Evolutionary conservation across 169 alveolate genomes (phyloP).

Genomic region (Cryptosporidium sp.): DNA sequence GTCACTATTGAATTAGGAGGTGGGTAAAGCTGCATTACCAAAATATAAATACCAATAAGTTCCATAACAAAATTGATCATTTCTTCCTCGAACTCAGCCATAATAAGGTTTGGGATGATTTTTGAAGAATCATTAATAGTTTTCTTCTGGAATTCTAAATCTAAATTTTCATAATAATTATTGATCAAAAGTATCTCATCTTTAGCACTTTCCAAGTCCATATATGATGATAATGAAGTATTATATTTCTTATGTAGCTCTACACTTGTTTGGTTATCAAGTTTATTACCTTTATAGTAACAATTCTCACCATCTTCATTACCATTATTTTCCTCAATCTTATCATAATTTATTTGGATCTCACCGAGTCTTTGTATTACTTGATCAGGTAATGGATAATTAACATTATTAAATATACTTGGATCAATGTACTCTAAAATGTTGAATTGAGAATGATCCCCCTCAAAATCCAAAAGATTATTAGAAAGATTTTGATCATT

Average conservation of each 20-base stretch:
- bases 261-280: conserved; percentile 4
- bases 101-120: conserved; percentile 44
- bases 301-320: conserved; percentile 9
- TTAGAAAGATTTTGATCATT: neutral
- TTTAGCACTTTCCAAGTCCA: conserved; percentile 34
- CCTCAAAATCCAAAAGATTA: conserved; percentile 11
- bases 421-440: conserved; percentile 55
- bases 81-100: conserved; percentile 75
- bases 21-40: conserved; percentile 69
- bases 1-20: conserved; percentile 56
- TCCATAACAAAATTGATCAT: conserved; percentile 75
- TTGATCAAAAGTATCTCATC: conserved; percentile 39
- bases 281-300: neutral
- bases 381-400: conserved; percentile 45
- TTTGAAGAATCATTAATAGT: conserved; percentile 45
- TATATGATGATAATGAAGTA: conserved; percentile 25
- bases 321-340: neutral
- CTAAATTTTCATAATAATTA: conserved; percentile 28
- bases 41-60: conserved; percentile 62
- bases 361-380: neutral
- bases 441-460: conserved; percentile 24
- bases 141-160: conserved; percentile 27
- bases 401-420: conserved; percentile 1
- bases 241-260: conserved; percentile 37
- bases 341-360: conserved; percentile 13